Evolutionary conservation across 768 basidiomycete species (phyloP).

Genomic region (Mycena maculata): DNA sequence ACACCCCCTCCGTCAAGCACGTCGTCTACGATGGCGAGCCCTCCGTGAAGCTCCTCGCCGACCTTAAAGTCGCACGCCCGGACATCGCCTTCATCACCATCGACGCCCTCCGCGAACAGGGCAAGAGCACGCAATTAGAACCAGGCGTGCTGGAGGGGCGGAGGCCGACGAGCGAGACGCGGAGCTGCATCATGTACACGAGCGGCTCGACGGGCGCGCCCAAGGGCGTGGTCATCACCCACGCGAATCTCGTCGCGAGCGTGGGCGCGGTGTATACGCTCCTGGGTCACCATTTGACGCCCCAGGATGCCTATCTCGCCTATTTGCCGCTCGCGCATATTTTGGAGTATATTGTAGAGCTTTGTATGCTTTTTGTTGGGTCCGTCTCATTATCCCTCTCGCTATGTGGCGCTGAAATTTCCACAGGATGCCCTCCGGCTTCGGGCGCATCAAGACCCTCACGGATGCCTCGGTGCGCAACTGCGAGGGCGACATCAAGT

Average conservation of each 20-base stretch:
- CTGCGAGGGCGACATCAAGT: conserved; percentile 84
- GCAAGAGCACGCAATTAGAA: conserved; percentile 71
- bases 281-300: conserved; percentile 72
- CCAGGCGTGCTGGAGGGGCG: conserved; percentile 62
- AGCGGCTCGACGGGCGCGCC: conserved; percentile 92
- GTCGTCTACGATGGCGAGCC: conserved; percentile 90
- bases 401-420: too few species aligned
- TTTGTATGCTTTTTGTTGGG: conserved; percentile 77
- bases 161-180: conserved; percentile 54
- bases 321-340: conserved; percentile 96
- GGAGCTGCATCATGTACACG: conserved; percentile 77
- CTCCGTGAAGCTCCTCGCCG: conserved; percentile 62
- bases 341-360: conserved; percentile 94
- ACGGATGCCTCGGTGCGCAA: conserved; percentile 94
- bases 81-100: conserved; percentile 71
- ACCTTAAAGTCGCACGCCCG: conserved; percentile 66
- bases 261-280: conserved; percentile 82
- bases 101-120: conserved; percentile 76
- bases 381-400: too few species aligned
- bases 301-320: conserved; percentile 81
- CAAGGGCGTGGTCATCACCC: conserved; percentile 93
- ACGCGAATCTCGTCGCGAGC: conserved; percentile 87
- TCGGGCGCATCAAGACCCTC: conserved; percentile 94
- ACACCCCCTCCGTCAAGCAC: conserved; percentile 80
- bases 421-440: conserved; percentile 88